These are phyloP conservation scores for Coleophoma eucalyptorum DNA, from an alignment of 2,329 filamentous ascomycete genomes.

Conservation along the genomic window DNA sequence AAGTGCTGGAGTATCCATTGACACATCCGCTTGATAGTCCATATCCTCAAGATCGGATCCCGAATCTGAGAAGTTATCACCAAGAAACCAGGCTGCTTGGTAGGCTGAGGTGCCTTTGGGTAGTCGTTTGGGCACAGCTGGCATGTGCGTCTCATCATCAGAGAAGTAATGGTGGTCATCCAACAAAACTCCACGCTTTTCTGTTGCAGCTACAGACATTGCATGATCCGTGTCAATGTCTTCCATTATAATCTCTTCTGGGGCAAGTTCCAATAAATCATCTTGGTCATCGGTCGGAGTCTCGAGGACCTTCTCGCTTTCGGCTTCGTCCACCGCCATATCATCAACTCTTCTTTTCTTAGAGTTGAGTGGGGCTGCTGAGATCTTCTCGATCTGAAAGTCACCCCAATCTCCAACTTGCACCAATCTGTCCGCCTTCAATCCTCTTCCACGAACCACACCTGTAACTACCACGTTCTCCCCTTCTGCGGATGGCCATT, in stretches of 20 bases:
- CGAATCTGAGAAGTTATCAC: slow-evolving; percentile 68
- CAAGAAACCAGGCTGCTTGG: slow-evolving; percentile 91
- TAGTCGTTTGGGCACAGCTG: slow-evolving; percentile 65
- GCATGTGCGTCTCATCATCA: slow-evolving; percentile 68
- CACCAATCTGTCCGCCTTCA: slow-evolving; percentile 87
- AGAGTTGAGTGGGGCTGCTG: slow-evolving; percentile 64
- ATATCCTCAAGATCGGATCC: slow-evolving; percentile 78
- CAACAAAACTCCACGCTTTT: slow-evolving; percentile 82
- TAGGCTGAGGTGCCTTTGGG: slow-evolving; percentile 92
- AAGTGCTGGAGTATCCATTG: slow-evolving; percentile 48
- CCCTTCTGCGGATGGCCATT: slow-evolving; percentile 59
- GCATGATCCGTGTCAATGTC: slow-evolving; percentile 54
- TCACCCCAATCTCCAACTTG: slow-evolving; percentile 93
- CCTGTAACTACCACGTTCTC: slow-evolving; percentile 76
- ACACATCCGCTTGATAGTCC: slow-evolving; percentile 58
- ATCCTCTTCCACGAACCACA: slow-evolving; percentile 75
- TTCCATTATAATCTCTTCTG: slow-evolving; percentile 78
- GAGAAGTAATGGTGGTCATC: slow-evolving; percentile 99
- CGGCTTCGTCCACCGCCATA: slow-evolving; percentile 64
- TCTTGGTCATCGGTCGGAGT: slow-evolving; percentile 76
- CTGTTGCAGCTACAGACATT: slow-evolving; percentile 42
- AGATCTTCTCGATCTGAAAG: slow-evolving; percentile 88
- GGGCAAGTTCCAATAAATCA: slow-evolving; percentile 77
- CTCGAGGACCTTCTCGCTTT: slow-evolving; percentile 58
- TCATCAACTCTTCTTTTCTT: slow-evolving; percentile 60